Evolutionary conservation across 1,139 yeast species (phyloP).

Genomic region (Candida albicans): DNA sequence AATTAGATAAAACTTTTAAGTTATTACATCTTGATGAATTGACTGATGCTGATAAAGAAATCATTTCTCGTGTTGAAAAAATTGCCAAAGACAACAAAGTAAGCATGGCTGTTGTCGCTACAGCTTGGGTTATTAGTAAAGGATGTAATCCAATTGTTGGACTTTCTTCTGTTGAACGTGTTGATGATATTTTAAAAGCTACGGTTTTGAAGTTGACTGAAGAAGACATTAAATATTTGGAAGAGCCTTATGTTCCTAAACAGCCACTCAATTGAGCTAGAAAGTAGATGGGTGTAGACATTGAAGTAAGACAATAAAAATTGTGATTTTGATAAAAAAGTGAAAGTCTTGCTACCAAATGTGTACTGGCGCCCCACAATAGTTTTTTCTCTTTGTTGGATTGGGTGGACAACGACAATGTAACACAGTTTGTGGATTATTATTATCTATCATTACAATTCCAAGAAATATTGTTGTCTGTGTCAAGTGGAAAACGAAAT

Average conservation of each 20-base stretch:
- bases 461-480: no score
- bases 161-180: conserved; percentile 45
- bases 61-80: conserved; percentile 52
- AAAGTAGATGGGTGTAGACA: background rate
- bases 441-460: no score
- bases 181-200: conserved; percentile 54
- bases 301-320: no score
- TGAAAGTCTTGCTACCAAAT: no score
- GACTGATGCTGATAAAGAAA: conserved; percentile 29
- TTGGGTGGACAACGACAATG: no score
- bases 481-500: no score
- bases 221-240: conserved; percentile 47
- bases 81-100: conserved; percentile 44
- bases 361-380: no score
- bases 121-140: conserved; percentile 55
- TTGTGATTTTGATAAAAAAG: no score
- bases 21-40: conserved; percentile 11
- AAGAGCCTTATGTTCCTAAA: conserved; percentile 41
- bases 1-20: conserved; percentile 9
- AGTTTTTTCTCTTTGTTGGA: no score
- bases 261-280: background rate
- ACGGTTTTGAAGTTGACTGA: conserved; percentile 37
- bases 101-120: conserved; percentile 55
- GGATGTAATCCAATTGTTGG: conserved; percentile 62
- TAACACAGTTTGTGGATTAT: no score